These are phyloP conservation scores for Pisolithus tinctorius DNA, from an alignment of 768 basidiomycete species.

Conservation along the genomic window DNA sequence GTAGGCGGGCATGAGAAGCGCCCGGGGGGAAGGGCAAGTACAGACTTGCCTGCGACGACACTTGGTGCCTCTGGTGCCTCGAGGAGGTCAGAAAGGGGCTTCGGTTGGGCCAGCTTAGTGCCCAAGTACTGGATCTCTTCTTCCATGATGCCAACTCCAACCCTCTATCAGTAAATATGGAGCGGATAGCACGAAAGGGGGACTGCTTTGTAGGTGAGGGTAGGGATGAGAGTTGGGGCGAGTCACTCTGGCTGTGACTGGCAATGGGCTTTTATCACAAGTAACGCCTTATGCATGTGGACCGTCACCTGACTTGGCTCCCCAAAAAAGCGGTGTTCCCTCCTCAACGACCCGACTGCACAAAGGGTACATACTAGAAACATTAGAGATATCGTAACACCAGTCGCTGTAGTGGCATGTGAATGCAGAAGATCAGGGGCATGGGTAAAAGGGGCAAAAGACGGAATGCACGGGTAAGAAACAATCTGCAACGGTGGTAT, in stretches of 20 bases:
- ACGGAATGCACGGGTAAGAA: background rate
- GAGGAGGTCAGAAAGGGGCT: slow-evolving; percentile 24
- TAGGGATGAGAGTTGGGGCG: slow-evolving; percentile 10
- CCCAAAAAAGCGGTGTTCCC: background rate
- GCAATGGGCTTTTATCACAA: slow-evolving; percentile 29
- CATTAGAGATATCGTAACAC: slow-evolving; percentile 19
- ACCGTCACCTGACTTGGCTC: slow-evolving; percentile 14
- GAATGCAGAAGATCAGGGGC: slow-evolving; percentile 1
- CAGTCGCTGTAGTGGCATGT: background rate
- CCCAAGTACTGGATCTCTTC: slow-evolving; percentile 61
- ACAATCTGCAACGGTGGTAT: background rate
- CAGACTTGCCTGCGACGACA: slow-evolving; percentile 39
- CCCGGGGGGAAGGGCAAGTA: slow-evolving; percentile 7
- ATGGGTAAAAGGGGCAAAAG: background rate
- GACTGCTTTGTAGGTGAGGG: too few species aligned
- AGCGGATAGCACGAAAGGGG: slow-evolving; percentile 3
- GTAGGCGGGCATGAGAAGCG: slow-evolving; percentile 7
- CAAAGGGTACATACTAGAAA: slow-evolving; percentile 16
- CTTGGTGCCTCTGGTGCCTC: slow-evolving; percentile 16
- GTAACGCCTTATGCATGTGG: slow-evolving; percentile 9
- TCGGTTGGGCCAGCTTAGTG: slow-evolving; percentile 26
- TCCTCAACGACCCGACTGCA: background rate
- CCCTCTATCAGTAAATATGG: slow-evolving; percentile 5
- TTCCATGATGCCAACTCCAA: slow-evolving; percentile 31
- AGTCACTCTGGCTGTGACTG: slow-evolving; percentile 24